phyloP scores from a whole-genome alignment of 2,329 filamentous ascomycete genomes.

The Sordariomycetes sp. region DNA sequence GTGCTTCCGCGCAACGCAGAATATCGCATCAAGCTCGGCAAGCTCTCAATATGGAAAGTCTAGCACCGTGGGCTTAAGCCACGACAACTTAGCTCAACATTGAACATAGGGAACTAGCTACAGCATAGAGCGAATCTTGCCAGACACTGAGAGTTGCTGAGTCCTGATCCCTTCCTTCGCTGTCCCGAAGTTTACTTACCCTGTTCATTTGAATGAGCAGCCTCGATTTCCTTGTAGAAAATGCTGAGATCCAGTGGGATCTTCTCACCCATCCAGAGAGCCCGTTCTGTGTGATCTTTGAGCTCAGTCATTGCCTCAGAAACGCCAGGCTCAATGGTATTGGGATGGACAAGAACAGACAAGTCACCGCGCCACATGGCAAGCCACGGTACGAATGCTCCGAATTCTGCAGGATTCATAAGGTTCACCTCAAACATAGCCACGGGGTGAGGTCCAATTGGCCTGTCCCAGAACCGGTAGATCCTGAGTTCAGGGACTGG shows the following conservation, averaged over 20 bases:
- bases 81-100: too few relatives aligned
- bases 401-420: conserved; percentile 79
- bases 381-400: conserved; percentile 81
- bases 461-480: conserved; percentile 67
- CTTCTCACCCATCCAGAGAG: conserved; percentile 66
- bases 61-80: too few relatives aligned
- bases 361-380: conserved; percentile 73
- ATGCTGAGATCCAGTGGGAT: conserved; percentile 43
- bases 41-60: too few relatives aligned
- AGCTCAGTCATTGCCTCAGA: conserved; percentile 21
- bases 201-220: too few relatives aligned
- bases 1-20: too few relatives aligned
- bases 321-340: conserved; percentile 44
- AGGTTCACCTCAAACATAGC: conserved; percentile 93
- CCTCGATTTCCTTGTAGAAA: conserved; percentile 1
- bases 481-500: conserved; percentile 77
- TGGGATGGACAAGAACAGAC: conserved; percentile 74
- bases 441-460: conserved; percentile 72
- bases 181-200: too few relatives aligned
- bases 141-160: too few relatives aligned
- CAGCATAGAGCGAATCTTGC: too few relatives aligned
- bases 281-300: conserved; percentile 56
- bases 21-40: too few relatives aligned
- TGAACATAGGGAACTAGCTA: too few relatives aligned
- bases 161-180: too few relatives aligned